Base-by-base conservation (phyloP, 768 basidiomycete species). In the Suillus paluster region DNA sequence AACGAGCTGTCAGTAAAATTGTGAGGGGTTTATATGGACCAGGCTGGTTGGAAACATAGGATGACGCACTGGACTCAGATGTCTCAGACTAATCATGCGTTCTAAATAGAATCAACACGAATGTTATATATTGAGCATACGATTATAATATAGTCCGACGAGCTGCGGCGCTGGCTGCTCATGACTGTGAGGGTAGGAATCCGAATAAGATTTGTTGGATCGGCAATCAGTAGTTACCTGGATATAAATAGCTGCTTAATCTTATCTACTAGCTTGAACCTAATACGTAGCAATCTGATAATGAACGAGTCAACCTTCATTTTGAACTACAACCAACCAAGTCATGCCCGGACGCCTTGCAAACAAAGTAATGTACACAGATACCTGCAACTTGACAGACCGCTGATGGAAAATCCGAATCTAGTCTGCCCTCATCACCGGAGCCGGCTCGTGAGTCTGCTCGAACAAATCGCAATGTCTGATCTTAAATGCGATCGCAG, bases 341-440 rank as follows among this genome's bases (percentile, higher is more conserved):
- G 25, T 61, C 65, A 91, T 91, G 90, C 68, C 84, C 58, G 87
- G 86, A 60, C 87, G 90, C 70, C 84, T 92, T 69, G 81, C 84
- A 70, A 69, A 90, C 78, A 91, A 85, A 78, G 90, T 85, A 62
- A 62, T 19, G 73, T 65, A 30, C 15, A 23, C 38, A 49, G 8
- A n/a, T 58, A 44, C 5, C 15, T 42, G 23, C 36, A 30, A 30
- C 36, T n/a, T 34, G 33, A 12, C 9, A 60, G 11, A 15, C 33
- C 12, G 46, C 64, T 76, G n/a, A 74, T 7, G 27, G 30, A 14
- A 25, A 41, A 33, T 55, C 14, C 39, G 53, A 42, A 57, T 66
- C 54, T 45, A 91, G 86, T 87, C 85, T 60, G 91, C 90, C 46
- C 80, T 97, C 66, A 80, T 97, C 74, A 97, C 95, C 30, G 95